Evolutionary conservation across 1,284 basidiomycete genomes (phyloP).

Genomic region (Naganishia sp.): DNA sequence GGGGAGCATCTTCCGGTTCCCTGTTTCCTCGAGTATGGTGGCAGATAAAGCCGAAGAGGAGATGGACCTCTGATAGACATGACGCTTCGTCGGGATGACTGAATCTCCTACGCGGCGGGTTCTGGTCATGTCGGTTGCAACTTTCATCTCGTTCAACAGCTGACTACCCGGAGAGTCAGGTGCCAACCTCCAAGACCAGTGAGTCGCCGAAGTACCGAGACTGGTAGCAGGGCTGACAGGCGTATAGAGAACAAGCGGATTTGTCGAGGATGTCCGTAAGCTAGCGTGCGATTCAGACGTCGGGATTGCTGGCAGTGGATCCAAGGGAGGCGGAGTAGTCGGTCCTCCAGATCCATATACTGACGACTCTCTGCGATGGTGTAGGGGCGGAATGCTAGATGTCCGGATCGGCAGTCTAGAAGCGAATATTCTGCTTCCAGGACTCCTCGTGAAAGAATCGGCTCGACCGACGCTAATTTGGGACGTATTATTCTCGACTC

Average conservation of each 20-base stretch:
- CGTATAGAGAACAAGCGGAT: constrained; percentile 5
- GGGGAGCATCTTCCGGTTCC: too few relatives aligned
- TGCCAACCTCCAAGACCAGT: constrained; percentile 8
- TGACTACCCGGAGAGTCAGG: constrained; percentile 19
- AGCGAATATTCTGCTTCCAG: not conserved
- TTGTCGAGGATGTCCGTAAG: constrained; percentile 8
- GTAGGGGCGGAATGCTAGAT: constrained; percentile 9
- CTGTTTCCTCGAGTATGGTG: not conserved
- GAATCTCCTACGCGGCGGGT: not conserved
- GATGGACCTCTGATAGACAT: constrained; percentile 11
- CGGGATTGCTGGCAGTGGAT: constrained; percentile 14
- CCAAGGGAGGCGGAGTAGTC: constrained; percentile 7
- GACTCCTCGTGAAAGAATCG: too few relatives aligned
- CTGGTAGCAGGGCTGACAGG: constrained; percentile 9
- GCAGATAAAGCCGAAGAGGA: constrained; percentile 7
- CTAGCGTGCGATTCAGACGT: constrained; percentile 3
- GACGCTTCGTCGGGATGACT: constrained; percentile 12
- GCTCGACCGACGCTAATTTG: too few relatives aligned
- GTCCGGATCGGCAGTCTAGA: not conserved
- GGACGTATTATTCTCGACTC: not conserved
- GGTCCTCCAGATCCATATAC: constrained; percentile 8
- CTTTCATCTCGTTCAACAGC: constrained; percentile 20
- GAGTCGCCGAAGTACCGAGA: constrained; percentile 8
- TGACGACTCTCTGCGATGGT: constrained; percentile 18
- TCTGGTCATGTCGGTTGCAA: not conserved